Conservation (phyloP, 1,284 basidiomycete genomes). For the Ustilago sp. region DNA sequence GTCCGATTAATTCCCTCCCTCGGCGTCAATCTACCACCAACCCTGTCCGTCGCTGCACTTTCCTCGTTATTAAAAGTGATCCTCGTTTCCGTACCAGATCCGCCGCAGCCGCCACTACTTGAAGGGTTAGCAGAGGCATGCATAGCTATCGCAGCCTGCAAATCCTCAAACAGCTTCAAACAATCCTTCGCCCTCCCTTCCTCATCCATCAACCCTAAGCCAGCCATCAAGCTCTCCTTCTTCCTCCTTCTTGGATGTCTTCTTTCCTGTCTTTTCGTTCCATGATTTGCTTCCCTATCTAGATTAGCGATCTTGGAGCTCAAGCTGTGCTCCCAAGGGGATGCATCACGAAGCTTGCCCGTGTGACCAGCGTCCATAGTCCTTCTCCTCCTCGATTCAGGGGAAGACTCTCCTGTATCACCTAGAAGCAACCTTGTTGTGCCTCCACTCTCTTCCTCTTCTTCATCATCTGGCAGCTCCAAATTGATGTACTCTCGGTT, state of each 20-base stretch:
- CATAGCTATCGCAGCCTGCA: conserved; percentile 46
- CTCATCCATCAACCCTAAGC: conserved; percentile 32
- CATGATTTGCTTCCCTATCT: not conserved
- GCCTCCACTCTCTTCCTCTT: conserved; percentile 12
- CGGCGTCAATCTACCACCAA: conserved; percentile 22
- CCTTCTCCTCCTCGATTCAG: conserved; percentile 38
- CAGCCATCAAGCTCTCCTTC: conserved; percentile 45
- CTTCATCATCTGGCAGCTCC: conserved; percentile 29
- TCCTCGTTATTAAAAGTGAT: conserved; percentile 15
- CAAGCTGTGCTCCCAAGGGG: conserved; percentile 15
- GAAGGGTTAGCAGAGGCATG: conserved; percentile 16
- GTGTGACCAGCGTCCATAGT: conserved; percentile 45
- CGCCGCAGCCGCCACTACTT: conserved; percentile 10
- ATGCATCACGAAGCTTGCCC: conserved; percentile 29
- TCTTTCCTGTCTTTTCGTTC: conserved; percentile 23
- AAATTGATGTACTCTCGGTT: conserved; percentile 15
- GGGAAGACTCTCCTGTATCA: conserved; percentile 37
- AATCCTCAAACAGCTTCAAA: conserved; percentile 46
- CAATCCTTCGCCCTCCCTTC: conserved; percentile 24
- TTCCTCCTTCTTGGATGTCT: conserved; percentile 41
- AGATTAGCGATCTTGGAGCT: not conserved
- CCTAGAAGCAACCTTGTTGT: conserved; percentile 35
- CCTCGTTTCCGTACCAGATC: not conserved
- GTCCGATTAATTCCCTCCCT: conserved; percentile 41
- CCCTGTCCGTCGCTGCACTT: not conserved